Evolutionary conservation across 1,284 basidiomycete species (phyloP).

Genomic region (Trichosporon faecale): DNA sequence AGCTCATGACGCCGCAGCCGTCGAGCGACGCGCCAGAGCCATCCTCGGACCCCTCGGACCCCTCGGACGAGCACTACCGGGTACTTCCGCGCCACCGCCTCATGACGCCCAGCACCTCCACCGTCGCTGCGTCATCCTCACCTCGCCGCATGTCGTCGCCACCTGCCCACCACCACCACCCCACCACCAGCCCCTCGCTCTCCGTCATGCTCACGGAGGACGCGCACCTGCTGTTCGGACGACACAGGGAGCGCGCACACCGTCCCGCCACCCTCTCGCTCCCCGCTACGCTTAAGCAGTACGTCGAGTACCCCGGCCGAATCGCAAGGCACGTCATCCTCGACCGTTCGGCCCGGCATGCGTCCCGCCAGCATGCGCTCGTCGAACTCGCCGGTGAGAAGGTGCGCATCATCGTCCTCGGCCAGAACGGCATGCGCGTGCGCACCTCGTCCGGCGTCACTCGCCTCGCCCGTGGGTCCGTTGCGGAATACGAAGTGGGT

Average conservation of each 20-base stretch:
- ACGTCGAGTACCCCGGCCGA: conserved; percentile 18
- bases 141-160: conserved; percentile 31
- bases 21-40: conserved; percentile 22
- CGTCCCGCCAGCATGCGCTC: conserved; percentile 44
- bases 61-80: conserved; percentile 28
- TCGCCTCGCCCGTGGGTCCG: conserved; percentile 16
- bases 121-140: conserved; percentile 45
- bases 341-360: conserved; percentile 42
- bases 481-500: conserved; percentile 15
- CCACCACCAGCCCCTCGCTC: conserved; percentile 2
- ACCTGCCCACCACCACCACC: conserved; percentile 19
- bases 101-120: conserved; percentile 44
- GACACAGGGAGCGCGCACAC: conserved; percentile 30
- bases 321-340: conserved; percentile 35
- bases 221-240: conserved; percentile 40
- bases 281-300: neutral
- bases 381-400: conserved; percentile 31
- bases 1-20: conserved; percentile 28
- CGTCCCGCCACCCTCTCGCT: conserved; percentile 7
- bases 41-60: too few species aligned
- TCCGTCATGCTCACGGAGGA: conserved; percentile 25
- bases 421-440: conserved; percentile 50
- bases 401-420: conserved; percentile 41
- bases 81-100: conserved; percentile 20
- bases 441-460: neutral